Percentiles rank a stretch among this genome's conserved stretches.
phyloP scores from a whole-genome alignment of 768 basidiomycete species.

The Calocera cornea region DNA sequence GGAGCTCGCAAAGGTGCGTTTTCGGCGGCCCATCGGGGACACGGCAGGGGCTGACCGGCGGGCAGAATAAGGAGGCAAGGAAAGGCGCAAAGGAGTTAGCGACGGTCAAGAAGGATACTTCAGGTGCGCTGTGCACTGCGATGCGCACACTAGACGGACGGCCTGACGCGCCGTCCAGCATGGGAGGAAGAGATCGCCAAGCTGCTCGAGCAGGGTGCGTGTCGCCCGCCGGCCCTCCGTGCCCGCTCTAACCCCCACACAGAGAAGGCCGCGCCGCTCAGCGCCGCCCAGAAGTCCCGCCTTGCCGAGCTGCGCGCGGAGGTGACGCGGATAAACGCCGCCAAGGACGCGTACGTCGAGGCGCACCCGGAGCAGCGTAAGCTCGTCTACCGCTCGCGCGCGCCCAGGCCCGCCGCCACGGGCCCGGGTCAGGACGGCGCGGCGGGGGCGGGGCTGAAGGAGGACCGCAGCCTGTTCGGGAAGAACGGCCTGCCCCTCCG shows the following conservation, averaged over 20 bases:
- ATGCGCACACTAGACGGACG: background rate
- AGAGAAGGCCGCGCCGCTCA: slow-evolving; percentile 16
- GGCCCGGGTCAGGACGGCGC: too few relatives aligned
- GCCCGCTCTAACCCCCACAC: slow-evolving; percentile 36
- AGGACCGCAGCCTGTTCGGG: slow-evolving; percentile 45
- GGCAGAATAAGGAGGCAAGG: slow-evolving; percentile 79
- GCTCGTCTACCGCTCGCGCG: slow-evolving; percentile 47
- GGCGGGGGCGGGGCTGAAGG: slow-evolving; percentile 31
- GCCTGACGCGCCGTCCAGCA: slow-evolving; percentile 32
- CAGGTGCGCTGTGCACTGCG: slow-evolving; percentile 36
- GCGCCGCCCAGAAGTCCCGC: slow-evolving; percentile 44
- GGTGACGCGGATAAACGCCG: slow-evolving; percentile 62
- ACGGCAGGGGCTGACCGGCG: background rate
- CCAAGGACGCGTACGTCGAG: slow-evolving; percentile 82
- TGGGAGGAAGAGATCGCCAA: slow-evolving; percentile 59
- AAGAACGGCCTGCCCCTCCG: slow-evolving; percentile 75
- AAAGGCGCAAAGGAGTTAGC: slow-evolving; percentile 72
- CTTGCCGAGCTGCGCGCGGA: slow-evolving; percentile 62
- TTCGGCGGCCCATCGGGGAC: slow-evolving; percentile 22
- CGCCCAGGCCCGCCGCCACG: slow-evolving; percentile 12
- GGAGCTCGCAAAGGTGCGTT: slow-evolving; percentile 80
- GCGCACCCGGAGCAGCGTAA: slow-evolving; percentile 88
- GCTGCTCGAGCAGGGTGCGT: slow-evolving; percentile 19
- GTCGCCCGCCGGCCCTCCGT: slow-evolving; percentile 24
- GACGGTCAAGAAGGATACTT: slow-evolving; percentile 89